phyloP scores from a whole-genome alignment of 2,329 filamentous ascomycete genomes.

The Monilinia fructicola region DNA sequence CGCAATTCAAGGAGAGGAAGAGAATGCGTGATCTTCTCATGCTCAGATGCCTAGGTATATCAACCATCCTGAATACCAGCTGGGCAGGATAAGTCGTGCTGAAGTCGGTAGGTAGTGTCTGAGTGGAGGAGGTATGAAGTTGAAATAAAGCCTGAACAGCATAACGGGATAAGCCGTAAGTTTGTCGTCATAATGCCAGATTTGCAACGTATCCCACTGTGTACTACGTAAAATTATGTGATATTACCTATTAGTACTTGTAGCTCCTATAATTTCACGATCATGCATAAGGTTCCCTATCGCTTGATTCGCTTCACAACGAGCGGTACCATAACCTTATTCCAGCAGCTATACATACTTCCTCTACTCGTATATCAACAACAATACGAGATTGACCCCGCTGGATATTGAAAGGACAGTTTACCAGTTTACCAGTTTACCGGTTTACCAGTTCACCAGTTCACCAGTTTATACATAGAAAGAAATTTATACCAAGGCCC shows the following conservation, averaged over 20 bases:
- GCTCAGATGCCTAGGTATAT: not conserved
- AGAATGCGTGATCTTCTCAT: not conserved
- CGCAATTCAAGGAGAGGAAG: not conserved
- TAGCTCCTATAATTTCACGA: too few relatives aligned
- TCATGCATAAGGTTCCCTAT: not conserved
- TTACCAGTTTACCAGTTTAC: too few relatives aligned
- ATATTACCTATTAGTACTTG: not conserved
- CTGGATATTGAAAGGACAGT: conserved; percentile 17
- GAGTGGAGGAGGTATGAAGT: conserved; percentile 7
- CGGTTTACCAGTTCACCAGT: too few relatives aligned
- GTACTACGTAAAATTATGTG: too few relatives aligned
- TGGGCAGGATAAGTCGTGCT: too few relatives aligned
- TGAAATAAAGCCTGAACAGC: conserved; percentile 2
- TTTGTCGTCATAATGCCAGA: not conserved
- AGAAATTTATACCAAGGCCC: conserved; percentile 9
- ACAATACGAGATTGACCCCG: conserved; percentile 4
- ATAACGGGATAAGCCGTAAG: conserved; percentile 5
- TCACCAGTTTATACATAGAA: too few relatives aligned
- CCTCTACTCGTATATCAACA: not conserved
- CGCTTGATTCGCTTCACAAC: conserved; percentile 15
- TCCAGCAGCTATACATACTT: too few relatives aligned
- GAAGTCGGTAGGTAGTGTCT: not conserved
- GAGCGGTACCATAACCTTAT: conserved; percentile 1
- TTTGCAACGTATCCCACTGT: too few relatives aligned
- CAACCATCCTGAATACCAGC: too few relatives aligned